These are phyloP conservation scores for Cercospora beticola DNA, from an alignment of 2,329 filamentous ascomycete genomes.

Conservation along the genomic window DNA sequence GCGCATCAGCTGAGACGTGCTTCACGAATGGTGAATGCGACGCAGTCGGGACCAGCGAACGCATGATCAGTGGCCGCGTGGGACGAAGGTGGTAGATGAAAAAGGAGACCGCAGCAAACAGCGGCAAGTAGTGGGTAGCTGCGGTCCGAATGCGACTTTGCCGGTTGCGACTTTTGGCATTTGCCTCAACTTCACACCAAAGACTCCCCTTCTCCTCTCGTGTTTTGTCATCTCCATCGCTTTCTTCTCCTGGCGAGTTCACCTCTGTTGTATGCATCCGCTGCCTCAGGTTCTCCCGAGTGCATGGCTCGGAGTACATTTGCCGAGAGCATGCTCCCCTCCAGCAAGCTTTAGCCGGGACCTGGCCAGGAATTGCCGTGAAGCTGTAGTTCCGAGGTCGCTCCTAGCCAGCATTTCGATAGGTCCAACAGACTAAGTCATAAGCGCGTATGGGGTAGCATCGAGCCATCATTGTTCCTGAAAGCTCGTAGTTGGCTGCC, in stretches of 20 bases:
- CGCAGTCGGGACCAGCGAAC: background rate
- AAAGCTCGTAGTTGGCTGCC: background rate
- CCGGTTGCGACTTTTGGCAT: background rate
- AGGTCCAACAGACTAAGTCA: background rate
- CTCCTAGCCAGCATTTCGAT: background rate
- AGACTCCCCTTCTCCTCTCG: background rate
- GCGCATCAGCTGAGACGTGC: background rate
- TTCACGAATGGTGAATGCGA: background rate
- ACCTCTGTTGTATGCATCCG: too few relatives aligned
- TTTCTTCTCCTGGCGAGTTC: background rate
- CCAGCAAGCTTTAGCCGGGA: background rate
- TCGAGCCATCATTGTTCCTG: too few relatives aligned
- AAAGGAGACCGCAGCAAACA: background rate
- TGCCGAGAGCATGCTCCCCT: background rate
- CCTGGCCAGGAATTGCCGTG: background rate
- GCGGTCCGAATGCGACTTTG: background rate
- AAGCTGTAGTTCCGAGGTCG: background rate
- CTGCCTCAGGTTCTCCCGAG: background rate
- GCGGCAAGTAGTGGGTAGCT: background rate
- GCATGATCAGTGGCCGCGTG: background rate
- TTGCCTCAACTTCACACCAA: background rate
- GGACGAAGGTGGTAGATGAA: background rate
- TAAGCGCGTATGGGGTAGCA: too few relatives aligned
- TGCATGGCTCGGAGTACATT: too few relatives aligned
- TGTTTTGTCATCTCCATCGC: background rate